Conservation (phyloP, 2,329 filamentous ascomycete species). For the Cytospora schulzeri region DNA sequence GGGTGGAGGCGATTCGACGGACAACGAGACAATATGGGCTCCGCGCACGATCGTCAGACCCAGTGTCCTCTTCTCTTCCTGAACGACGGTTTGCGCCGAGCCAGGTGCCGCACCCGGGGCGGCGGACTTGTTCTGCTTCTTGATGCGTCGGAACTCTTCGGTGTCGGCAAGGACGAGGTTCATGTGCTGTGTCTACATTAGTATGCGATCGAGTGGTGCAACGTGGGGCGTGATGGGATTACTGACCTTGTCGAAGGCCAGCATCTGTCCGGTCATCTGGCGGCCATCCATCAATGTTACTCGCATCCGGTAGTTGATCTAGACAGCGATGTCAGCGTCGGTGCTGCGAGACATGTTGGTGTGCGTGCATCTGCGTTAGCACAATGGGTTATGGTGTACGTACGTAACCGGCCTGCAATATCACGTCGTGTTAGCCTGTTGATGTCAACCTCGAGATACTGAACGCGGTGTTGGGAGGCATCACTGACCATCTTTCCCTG, state of each 20-base stretch:
- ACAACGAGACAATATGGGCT: constrained; percentile 90
- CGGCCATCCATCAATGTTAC: constrained; percentile 92
- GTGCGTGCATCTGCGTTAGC: not conserved
- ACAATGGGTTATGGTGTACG: constrained; percentile 40
- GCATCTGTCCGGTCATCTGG: constrained; percentile 97
- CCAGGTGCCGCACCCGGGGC: constrained; percentile 65
- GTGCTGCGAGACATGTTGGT: constrained; percentile 1
- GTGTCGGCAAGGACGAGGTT: constrained; percentile 98
- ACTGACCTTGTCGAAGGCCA: constrained; percentile 92
- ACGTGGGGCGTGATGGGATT: not conserved
- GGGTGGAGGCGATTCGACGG: constrained; percentile 92
- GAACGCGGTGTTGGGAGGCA: constrained; percentile 35
- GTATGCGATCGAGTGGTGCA: constrained; percentile 3
- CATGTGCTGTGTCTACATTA: constrained; percentile 73
- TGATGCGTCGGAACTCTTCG: constrained; percentile 93
- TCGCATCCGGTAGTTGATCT: constrained; percentile 99
- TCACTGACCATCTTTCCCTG: constrained; percentile 98
- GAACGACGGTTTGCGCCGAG: constrained; percentile 72
- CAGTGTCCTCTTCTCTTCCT: constrained; percentile 96
- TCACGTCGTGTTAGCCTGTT: constrained; percentile 59
- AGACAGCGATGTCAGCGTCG: constrained; percentile 35
- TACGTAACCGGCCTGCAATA: constrained; percentile 70
- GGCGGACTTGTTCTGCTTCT: constrained; percentile 75
- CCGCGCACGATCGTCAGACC: constrained; percentile 93
- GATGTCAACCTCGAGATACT: constrained; percentile 53